These are phyloP conservation scores for Aspergillus ostianus DNA, from an alignment of 495 filamentous ascomycete species.

Conservation along the genomic window DNA sequence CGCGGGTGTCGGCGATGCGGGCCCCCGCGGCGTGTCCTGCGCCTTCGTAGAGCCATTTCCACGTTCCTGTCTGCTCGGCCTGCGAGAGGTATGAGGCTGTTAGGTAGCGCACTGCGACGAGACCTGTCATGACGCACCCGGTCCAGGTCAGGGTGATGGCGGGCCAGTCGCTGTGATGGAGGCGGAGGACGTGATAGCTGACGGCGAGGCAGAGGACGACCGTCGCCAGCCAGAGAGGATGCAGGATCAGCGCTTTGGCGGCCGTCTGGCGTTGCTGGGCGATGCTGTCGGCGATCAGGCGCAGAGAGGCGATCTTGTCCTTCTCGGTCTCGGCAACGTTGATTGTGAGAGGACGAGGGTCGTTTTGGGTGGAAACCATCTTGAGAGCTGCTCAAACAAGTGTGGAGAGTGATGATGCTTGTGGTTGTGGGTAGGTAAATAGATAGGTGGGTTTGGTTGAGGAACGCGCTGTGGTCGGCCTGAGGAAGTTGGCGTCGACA, in stretches of 20 bases:
- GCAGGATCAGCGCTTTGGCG: slow-evolving; percentile 49
- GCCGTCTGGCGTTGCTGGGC: slow-evolving; percentile 62
- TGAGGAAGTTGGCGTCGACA: not conserved
- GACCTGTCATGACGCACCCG: slow-evolving; percentile 43
- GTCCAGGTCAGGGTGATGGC: slow-evolving; percentile 28
- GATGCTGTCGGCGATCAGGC: slow-evolving; percentile 56
- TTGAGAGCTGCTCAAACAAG: not conserved
- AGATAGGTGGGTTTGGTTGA: not conserved
- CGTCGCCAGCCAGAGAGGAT: slow-evolving; percentile 43
- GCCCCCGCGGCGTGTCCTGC: not conserved
- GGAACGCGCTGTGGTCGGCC: not conserved
- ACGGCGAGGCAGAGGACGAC: slow-evolving; percentile 35
- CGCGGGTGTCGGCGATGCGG: not conserved
- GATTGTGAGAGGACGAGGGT: slow-evolving; percentile 14
- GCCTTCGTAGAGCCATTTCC: slow-evolving; percentile 41
- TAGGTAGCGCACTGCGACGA: slow-evolving; percentile 38
- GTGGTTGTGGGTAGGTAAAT: not conserved
- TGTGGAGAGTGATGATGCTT: not conserved
- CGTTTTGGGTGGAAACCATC: not conserved
- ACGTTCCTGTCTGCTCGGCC: slow-evolving; percentile 52
- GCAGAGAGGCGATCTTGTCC: slow-evolving; percentile 45
- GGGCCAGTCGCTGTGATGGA: slow-evolving; percentile 31
- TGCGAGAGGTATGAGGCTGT: slow-evolving; percentile 47
- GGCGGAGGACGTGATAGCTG: slow-evolving; percentile 33
- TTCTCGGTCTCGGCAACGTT: slow-evolving; percentile 23